Evolutionary conservation across 1,139 yeast species (phyloP), one percentile per base, ranked within the genome.

Genomic region (Magnusiomyces sp.): DNA sequence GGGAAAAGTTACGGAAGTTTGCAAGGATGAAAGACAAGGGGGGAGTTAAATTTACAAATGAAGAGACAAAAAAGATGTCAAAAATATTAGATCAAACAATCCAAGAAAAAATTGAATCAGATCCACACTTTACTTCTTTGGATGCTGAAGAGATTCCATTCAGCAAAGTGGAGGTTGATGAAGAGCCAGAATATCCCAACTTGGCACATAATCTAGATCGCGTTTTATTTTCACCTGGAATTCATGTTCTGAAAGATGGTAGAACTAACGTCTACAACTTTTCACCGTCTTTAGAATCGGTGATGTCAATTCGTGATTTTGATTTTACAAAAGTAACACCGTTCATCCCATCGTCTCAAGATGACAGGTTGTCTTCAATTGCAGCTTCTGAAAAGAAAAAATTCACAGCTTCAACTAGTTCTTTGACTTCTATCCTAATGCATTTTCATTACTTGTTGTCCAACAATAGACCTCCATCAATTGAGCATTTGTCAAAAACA

Each of bases 351-450:
- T 83, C 95, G 0, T 78, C 87, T 1, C 77, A 79, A 59, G 95
- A 89, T 66, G 56, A 63, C 10, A 63, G 62, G 1, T 68, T 90
- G 47, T 62, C 77, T 0, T 54, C 68, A 9, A 65, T 83, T 14
- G 81, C 95, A 0, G 58, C 58, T 10, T 55, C 64, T 5, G 52
- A 67, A 23, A 61, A 67, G 16, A 68, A 71, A 27, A 73, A 71
- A 51, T 90, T 74, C 62, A 79, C 78, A 54, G 85, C 95, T 1
- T 88, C 97, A 0, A 89, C 97, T 0, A 85, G 95, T 20, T 84
- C 96, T 2, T 76, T 92, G 84, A 89, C 97, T 0, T 74, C 82
- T 0, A 69, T 83, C 0, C 71, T 92, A 48, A 73, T 81, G 11
- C 95, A 89, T 51, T 71, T 90, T 55, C 96, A 92, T 65, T 73